Base-by-base conservation (phyloP, 345 rosid species). In the Heritiera littoralis region DNA sequence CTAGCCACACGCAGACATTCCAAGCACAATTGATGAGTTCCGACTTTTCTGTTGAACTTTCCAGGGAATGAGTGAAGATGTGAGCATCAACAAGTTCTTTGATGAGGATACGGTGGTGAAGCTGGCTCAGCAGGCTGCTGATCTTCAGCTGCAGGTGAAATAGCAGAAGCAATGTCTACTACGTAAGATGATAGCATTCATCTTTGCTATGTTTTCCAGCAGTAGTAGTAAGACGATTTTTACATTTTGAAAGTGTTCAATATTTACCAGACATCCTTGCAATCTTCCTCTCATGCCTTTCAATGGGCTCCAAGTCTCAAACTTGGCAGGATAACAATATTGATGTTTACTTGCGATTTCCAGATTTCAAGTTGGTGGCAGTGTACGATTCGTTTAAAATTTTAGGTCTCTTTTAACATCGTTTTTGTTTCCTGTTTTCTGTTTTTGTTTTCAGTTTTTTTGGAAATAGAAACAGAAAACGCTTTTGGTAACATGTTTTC, bases 1-100 rank as follows among this genome's bases (percentile, higher is more conserved):
- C 60, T 51, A 17, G 15, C 0, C 63, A 54, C 63, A 9, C 2
- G 9, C 15, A 0, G 30, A 32, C 75, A 71, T 0, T 1, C 86
- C 97, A 81, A 85, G 80, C 77, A 87, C 89, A 3, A 93, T 92
- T 58, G 87, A 90, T 85, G 83, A 84, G 85, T 63, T 81, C 7
- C 90, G 88, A 92, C 90, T 67, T 71, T 56, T 41, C 52, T 54
- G 18, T 45, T 78, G 15, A 18, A 14, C 61, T 49, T 80, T 63
- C 18, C 85, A 90, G 93, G 96, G 96, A 65, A 92, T 92, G 96
- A 92, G 94, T 66, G 93, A 92, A 83, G 96, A 92, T 72, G 96
- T 92, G 76, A 92, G 96, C 86, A 92, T 90, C 81, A 92, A 89
- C 90, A 92, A 92, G 80, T 92, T 92, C 91, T 92, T 92, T 5